These are phyloP conservation scores for Teratosphaeria pseudoeucalypti DNA, from an alignment of 2,329 filamentous ascomycete species.

Conservation along the genomic window DNA sequence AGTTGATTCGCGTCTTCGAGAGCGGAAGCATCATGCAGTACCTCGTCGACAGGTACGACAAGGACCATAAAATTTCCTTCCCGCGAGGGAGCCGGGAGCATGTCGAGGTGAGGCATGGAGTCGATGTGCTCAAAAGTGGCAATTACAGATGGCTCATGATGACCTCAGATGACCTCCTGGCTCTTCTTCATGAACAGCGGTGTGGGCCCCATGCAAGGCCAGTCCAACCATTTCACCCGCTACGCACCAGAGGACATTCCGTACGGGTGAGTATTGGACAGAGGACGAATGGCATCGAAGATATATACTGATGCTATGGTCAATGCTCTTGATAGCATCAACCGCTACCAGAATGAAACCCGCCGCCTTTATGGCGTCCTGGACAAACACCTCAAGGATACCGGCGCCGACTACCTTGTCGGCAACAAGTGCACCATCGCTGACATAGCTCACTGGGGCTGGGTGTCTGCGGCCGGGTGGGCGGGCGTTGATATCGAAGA, in stretches of 20 bases:
- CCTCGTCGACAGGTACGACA: constrained; percentile 59
- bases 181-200: constrained; percentile 63
- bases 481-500: constrained; percentile 59
- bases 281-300: background rate
- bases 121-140: background rate
- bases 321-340: constrained; percentile 40
- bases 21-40: constrained; percentile 45
- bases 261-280: constrained; percentile 41
- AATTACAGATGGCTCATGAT: background rate
- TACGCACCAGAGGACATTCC: constrained; percentile 75
- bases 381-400: constrained; percentile 54
- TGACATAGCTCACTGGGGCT: constrained; percentile 73
- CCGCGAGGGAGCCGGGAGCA: constrained; percentile 61
- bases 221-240: constrained; percentile 72
- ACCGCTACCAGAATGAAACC: constrained; percentile 74
- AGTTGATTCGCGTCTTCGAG: constrained; percentile 69
- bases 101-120: constrained; percentile 39
- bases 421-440: constrained; percentile 61
- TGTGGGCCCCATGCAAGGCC: constrained; percentile 30
- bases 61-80: constrained; percentile 72
- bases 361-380: constrained; percentile 71
- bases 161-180: constrained; percentile 60
- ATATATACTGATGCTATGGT: background rate
- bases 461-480: constrained; percentile 54
- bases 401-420: constrained; percentile 42